These are phyloP conservation scores for Ceratocystiopsis minuta DNA, from an alignment of 2,329 filamentous ascomycete genomes.

Conservation along the genomic window DNA sequence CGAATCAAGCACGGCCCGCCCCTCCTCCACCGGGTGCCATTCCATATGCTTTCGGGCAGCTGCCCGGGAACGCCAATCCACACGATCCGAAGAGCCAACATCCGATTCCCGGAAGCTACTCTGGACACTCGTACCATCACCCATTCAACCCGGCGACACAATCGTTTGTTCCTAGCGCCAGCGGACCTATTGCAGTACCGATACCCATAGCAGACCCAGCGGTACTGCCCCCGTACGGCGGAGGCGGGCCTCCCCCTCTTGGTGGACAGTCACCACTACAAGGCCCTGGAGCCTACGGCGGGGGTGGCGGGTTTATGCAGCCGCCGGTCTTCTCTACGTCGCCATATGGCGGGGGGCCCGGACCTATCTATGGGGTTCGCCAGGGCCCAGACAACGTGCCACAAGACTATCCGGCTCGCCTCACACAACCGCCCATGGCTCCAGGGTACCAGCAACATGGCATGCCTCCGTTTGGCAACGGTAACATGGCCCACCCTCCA, in stretches of 20 bases:
- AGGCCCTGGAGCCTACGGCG: neutral
- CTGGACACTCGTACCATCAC: constrained; percentile 42
- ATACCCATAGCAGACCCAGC: constrained; percentile 22
- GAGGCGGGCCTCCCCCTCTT: constrained; percentile 1
- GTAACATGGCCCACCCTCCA: too few species aligned
- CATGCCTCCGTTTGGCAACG: constrained; percentile 1
- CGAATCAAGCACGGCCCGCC: constrained; percentile 8
- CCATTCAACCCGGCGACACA: constrained; percentile 90
- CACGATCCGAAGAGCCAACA: constrained; percentile 61
- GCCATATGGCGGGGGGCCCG: constrained; percentile 23
- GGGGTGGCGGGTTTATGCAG: constrained; percentile 24
- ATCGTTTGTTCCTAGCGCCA: constrained; percentile 58
- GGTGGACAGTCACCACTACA: neutral
- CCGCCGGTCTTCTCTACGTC: constrained; percentile 15
- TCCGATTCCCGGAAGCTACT: constrained; percentile 63
- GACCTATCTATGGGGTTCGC: constrained; percentile 30
- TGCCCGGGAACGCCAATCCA: constrained; percentile 51
- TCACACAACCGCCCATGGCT: constrained; percentile 12
- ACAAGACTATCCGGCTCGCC: constrained; percentile 25
- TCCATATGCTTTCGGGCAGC: constrained; percentile 63
- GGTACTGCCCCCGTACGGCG: neutral
- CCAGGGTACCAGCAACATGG: constrained; percentile 14
- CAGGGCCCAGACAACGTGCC: constrained; percentile 38
- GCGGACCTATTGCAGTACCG: constrained; percentile 28
- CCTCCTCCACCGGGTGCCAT: constrained; percentile 16